Conservation (phyloP, 164 flowering plant species). For the Tetrastigma voinierianum region DNA sequence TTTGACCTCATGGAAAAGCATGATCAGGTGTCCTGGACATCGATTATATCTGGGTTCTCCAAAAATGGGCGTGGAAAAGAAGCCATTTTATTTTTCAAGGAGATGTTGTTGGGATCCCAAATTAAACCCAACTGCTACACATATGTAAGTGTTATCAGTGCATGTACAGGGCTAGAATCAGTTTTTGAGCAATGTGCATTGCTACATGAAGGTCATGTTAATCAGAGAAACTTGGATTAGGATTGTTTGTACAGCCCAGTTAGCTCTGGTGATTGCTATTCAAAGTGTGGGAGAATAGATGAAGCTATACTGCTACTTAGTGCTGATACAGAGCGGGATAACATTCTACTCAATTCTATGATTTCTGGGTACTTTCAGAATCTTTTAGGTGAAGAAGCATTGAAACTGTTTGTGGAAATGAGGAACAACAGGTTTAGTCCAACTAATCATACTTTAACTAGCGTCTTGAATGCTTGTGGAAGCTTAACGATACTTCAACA, state of each 20-base stretch:
- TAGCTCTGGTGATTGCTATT: constrained; percentile 44
- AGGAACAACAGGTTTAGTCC: constrained; percentile 17
- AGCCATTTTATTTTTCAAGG: constrained; percentile 35
- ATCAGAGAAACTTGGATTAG: constrained; percentile 40
- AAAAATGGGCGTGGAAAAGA: constrained; percentile 40
- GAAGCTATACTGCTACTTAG: constrained; percentile 30
- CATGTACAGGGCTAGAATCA: constrained; percentile 20
- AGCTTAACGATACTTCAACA: constrained; percentile 29
- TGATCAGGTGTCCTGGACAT: constrained; percentile 52
- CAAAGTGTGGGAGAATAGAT: constrained; percentile 36
- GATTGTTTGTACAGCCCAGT: constrained; percentile 31
- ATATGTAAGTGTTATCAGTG: constrained; percentile 34
- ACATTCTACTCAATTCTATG: constrained; percentile 38
- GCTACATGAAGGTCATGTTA: constrained; percentile 46
- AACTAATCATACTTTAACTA: constrained; percentile 31
- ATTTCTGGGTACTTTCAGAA: constrained; percentile 42
- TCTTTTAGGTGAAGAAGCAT: constrained; percentile 30
- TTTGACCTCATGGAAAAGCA: constrained; percentile 34
- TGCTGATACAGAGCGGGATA: constrained; percentile 25
- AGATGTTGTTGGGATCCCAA: constrained; percentile 31
- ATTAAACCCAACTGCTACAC: constrained; percentile 42
- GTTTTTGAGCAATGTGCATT: constrained; percentile 14
- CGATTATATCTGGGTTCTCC: constrained; percentile 36
- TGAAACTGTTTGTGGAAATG: constrained; percentile 37
- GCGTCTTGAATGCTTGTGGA: constrained; percentile 44